Evolutionary conservation across 2,329 filamentous ascomycete genomes (phyloP).

Genomic region (Ilyonectria destructans): DNA sequence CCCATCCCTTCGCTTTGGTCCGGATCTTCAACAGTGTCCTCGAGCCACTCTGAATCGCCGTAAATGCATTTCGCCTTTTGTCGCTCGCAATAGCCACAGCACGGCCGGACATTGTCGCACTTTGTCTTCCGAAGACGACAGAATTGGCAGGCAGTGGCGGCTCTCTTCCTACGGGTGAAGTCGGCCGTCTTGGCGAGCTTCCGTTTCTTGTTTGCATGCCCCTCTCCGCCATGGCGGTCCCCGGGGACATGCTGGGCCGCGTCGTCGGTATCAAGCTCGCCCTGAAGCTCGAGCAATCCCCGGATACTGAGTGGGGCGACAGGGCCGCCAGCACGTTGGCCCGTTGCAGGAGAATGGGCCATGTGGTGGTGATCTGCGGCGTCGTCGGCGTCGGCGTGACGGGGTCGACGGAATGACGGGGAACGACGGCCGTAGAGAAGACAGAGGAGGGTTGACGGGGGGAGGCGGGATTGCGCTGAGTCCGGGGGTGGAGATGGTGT

Average conservation of each 20-base stretch:
- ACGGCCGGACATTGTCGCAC: constrained; percentile 35
- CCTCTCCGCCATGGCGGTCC: background rate
- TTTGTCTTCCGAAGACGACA: constrained; percentile 37
- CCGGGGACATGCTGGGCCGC: background rate
- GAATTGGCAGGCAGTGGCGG: constrained; percentile 34
- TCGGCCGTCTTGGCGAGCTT: constrained; percentile 22
- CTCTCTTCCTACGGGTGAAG: constrained; percentile 36
- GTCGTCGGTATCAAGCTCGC: background rate
- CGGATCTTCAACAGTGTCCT: background rate
- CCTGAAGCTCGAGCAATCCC: constrained; percentile 5
- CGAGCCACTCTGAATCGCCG: constrained; percentile 21
- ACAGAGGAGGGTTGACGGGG: constrained; percentile 16
- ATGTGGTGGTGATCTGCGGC: constrained; percentile 1
- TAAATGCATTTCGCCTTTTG: constrained; percentile 37
- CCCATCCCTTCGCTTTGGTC: constrained; percentile 24
- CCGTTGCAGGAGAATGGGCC: background rate
- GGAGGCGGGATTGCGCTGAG: constrained; percentile 23
- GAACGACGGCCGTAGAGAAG: constrained; percentile 18
- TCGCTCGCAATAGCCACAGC: constrained; percentile 30
- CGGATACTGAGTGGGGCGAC: constrained; percentile 7
- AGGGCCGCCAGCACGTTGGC: background rate
- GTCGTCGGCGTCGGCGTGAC: background rate
- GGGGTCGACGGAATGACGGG: constrained; percentile 8
- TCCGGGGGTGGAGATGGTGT: background rate
- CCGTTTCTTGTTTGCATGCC: constrained; percentile 15